Conservation (phyloP, 306 rosid species). For the Dalbergia oliveri region DNA sequence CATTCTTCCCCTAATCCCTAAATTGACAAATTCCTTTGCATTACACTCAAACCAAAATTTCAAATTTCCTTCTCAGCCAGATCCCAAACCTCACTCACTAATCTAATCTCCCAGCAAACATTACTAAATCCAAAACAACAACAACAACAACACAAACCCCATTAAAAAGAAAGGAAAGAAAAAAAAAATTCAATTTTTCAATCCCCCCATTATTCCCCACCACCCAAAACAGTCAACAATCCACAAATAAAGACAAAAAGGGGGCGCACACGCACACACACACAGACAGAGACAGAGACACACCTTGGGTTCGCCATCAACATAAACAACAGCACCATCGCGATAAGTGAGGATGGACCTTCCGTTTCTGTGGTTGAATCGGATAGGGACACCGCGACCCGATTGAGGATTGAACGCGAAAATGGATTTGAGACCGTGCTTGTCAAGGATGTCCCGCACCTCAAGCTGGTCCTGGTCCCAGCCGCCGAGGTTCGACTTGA, state of each 20-base stretch:
- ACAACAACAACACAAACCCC: too few relatives aligned
- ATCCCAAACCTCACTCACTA: not conserved
- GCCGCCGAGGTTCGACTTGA: constrained; percentile 72
- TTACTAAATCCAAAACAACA: not conserved
- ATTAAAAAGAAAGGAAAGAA: not conserved
- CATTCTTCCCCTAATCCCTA: not conserved
- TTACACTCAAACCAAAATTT: not conserved
- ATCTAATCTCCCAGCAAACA: not conserved
- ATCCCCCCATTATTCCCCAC: not conserved
- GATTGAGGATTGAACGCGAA: constrained; percentile 65
- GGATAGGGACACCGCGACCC: constrained; percentile 78
- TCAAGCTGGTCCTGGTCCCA: constrained; percentile 95
- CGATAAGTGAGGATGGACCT: constrained; percentile 71
- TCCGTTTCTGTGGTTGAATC: constrained; percentile 79
- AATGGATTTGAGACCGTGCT: constrained; percentile 69
- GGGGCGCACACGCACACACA: not conserved
- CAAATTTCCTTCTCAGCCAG: not conserved
- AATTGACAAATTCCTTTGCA: not conserved
- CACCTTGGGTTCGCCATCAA: constrained; percentile 95
- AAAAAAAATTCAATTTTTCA: not conserved
- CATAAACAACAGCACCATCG: constrained; percentile 66
- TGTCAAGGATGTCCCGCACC: constrained; percentile 78
- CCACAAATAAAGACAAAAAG: not conserved
- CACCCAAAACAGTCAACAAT: constrained; percentile 21
- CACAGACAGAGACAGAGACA: not conserved